Evolutionary conservation across 345 rosid species (phyloP).

Genomic region (Boechera stricta): DNA sequence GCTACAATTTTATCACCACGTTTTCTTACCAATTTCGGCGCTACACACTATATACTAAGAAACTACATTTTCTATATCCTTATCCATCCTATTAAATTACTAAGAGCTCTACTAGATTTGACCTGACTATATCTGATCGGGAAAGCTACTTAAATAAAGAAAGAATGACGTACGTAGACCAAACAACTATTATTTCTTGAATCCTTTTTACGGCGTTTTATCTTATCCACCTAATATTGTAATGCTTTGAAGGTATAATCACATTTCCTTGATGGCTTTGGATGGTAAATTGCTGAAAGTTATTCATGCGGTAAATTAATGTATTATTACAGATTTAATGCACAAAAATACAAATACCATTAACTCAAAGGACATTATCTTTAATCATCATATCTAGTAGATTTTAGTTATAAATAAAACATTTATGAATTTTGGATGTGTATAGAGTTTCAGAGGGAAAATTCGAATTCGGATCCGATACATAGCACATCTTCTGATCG

Average conservation of each 20-base stretch:
- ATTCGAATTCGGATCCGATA: no score
- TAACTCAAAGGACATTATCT: no score
- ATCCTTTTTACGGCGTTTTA: neutral
- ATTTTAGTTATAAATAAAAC: no score
- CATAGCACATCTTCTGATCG: neutral
- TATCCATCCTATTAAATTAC: neutral
- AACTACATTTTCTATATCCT: neutral
- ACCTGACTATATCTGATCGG: constrained; percentile 3
- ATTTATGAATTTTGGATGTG: no score
- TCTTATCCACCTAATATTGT: neutral
- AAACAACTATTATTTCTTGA: neutral
- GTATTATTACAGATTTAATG: no score
- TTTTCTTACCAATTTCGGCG: neutral
- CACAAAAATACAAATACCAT: no score
- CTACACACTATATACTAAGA: neutral
- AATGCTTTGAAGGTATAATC: neutral
- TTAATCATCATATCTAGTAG: no score
- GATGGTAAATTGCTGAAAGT: neutral
- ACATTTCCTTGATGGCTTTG: neutral
- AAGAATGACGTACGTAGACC: neutral
- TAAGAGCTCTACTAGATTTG: neutral
- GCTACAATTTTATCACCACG: no score
- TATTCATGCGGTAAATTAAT: no score
- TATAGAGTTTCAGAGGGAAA: no score
- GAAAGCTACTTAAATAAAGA: neutral